Percentiles rank a stretch among this genome's conserved stretches.
These are phyloP conservation scores for Gossypium trilobum DNA, from an alignment of 441 rosid genomes.

Conservation along the genomic window DNA sequence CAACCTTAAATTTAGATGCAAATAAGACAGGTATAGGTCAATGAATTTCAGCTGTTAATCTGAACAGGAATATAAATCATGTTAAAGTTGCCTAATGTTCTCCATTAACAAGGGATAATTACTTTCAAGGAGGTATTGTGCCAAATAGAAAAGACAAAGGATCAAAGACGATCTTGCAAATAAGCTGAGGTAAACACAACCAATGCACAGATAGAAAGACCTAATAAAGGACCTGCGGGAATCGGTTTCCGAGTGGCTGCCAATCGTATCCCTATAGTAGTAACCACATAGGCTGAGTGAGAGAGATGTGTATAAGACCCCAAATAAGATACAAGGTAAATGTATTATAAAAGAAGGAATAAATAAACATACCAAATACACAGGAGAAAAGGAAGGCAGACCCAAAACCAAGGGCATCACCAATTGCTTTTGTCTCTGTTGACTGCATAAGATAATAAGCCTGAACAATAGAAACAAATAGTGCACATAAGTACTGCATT, in stretches of 20 bases:
- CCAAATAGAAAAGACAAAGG: conserved; percentile 2
- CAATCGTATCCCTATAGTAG: conserved; percentile 51
- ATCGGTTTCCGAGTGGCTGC: conserved; percentile 50
- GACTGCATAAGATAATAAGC: conserved; percentile 56
- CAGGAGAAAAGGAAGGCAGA: conserved; percentile 61
- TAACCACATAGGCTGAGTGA: conserved; percentile 3
- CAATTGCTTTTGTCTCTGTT: conserved; percentile 54
- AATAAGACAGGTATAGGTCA: background rate
- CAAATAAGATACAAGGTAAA: conserved; percentile 3
- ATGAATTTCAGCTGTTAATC: background rate
- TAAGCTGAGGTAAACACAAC: conserved; percentile 40
- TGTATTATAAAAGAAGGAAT: background rate
- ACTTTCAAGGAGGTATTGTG: background rate
- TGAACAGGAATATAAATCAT: conserved; percentile 2
- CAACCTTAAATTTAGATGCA: conserved; percentile 1
- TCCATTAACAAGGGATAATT: conserved; percentile 5
- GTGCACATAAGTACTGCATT: background rate
- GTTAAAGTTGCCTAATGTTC: background rate
- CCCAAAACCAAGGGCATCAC: conserved; percentile 70
- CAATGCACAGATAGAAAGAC: conserved; percentile 45
- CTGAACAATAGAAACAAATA: conserved; percentile 22
- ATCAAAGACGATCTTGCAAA: conserved; percentile 37
- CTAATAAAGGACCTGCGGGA: conserved; percentile 62
- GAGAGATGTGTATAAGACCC: background rate
- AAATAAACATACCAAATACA: conserved; percentile 46